Conservation (phyloP, 305 asterid genomes). For the Solanum hybrid region DNA sequence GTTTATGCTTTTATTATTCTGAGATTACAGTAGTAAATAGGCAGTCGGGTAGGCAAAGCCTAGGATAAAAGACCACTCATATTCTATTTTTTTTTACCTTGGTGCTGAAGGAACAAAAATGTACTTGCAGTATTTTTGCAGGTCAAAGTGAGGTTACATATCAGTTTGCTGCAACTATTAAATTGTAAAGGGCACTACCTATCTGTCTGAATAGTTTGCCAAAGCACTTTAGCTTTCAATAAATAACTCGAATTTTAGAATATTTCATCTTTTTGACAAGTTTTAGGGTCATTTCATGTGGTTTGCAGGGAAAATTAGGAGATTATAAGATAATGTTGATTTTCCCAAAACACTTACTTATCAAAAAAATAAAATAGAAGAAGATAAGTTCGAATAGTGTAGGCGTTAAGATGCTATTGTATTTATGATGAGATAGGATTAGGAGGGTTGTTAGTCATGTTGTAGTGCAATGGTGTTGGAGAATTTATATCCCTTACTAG, state of each 20-base stretch:
- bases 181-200: not conserved
- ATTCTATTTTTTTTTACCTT: not conserved
- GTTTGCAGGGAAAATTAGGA: not conserved
- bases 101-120: not conserved
- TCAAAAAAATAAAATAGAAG: not conserved
- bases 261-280: not conserved
- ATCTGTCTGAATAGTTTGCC: not conserved
- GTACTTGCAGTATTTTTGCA: not conserved
- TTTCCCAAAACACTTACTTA: not conserved
- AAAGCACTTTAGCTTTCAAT: not conserved
- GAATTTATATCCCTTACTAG: not conserved
- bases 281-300: not conserved
- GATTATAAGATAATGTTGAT: not conserved
- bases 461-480: not conserved
- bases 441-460: not conserved
- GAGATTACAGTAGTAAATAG: not conserved
- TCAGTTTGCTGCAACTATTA: not conserved
- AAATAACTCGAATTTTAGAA: not conserved
- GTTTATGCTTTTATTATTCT: not conserved
- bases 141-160: not conserved
- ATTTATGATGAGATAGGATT: not conserved
- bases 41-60: not conserved
- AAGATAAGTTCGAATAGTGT: not conserved
- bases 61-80: not conserved
- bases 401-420: not conserved